Conservation (phyloP, 129 eudicot species). For the Lactuca saligna region DNA sequence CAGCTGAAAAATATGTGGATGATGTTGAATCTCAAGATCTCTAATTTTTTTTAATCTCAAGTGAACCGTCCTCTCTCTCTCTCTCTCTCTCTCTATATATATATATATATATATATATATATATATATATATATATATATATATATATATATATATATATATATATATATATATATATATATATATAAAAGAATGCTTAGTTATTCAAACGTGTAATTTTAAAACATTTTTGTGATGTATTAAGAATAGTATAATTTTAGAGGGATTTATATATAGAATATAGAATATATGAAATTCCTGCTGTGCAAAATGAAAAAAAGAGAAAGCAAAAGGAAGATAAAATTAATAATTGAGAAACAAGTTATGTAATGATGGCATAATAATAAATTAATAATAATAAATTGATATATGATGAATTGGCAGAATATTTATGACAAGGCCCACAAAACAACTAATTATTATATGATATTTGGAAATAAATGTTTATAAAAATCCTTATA, state of each 20-base stretch:
- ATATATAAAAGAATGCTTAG: too few species aligned
- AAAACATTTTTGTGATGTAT: neutral
- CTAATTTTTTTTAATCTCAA: too few species aligned
- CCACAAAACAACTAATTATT: conserved; percentile 14
- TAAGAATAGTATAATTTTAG: too few species aligned
- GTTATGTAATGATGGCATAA: conserved; percentile 16
- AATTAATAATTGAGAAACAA: conserved; percentile 19
- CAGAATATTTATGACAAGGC: conserved; percentile 28
- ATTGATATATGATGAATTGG: conserved; percentile 21
- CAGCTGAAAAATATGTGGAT: too few species aligned
- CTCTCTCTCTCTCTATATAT: too few species aligned
- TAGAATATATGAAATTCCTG: too few species aligned
- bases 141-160: too few species aligned
- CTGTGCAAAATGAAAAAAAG: neutral
- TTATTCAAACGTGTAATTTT: neutral
- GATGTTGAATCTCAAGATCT: too few species aligned
- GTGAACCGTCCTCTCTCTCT: too few species aligned
- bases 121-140: too few species aligned
- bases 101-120: too few species aligned
- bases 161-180: too few species aligned
- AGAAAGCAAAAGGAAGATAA: neutral
- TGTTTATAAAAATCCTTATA: neutral
- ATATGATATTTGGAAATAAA: neutral
- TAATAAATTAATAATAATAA: conserved; percentile 8
- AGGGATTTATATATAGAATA: neutral